A percentile compares a stretch with the other conserved stretches of the same genome.
Conservation (phyloP, 208 protist species). For the Leishmania martiniquensis region DNA sequence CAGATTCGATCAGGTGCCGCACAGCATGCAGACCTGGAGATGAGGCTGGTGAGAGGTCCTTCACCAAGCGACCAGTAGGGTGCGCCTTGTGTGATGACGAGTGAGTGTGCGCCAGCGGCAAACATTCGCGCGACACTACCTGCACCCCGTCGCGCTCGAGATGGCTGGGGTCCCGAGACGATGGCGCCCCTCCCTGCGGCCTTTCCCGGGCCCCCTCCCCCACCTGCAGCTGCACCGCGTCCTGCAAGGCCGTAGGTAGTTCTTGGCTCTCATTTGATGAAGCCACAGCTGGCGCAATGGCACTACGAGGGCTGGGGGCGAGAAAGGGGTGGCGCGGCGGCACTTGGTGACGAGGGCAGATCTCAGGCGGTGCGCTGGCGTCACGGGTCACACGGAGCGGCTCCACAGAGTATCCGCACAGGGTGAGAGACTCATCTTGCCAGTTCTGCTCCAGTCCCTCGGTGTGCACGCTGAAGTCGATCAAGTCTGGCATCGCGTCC, state of each 20-base stretch:
- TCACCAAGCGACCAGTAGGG: too few relatives aligned
- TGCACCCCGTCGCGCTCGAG: background rate
- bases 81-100: background rate
- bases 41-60: background rate
- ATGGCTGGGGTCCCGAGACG: background rate
- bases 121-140: background rate
- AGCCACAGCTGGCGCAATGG: background rate
- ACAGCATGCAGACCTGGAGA: background rate
- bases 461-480: conserved; percentile 34
- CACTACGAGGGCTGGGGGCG: background rate
- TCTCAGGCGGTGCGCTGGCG: background rate
- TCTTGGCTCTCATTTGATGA: background rate
- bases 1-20: background rate
- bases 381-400: conserved; percentile 9
- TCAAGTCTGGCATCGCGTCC: conserved; percentile 10
- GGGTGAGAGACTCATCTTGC: conserved; percentile 24
- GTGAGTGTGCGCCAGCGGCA: background rate
- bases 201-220: background rate
- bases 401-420: conserved; percentile 32
- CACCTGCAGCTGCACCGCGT: background rate
- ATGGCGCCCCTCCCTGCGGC: background rate
- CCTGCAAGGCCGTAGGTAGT: background rate
- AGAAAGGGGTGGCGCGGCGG: background rate
- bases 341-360: background rate
- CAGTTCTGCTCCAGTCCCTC: conserved; percentile 10